A percentile compares a stretch with the other conserved stretches of the same genome.
Evolutionary conservation across 2,329 filamentous ascomycete species (phyloP).

Genomic region (Grosmannia huntii): DNA sequence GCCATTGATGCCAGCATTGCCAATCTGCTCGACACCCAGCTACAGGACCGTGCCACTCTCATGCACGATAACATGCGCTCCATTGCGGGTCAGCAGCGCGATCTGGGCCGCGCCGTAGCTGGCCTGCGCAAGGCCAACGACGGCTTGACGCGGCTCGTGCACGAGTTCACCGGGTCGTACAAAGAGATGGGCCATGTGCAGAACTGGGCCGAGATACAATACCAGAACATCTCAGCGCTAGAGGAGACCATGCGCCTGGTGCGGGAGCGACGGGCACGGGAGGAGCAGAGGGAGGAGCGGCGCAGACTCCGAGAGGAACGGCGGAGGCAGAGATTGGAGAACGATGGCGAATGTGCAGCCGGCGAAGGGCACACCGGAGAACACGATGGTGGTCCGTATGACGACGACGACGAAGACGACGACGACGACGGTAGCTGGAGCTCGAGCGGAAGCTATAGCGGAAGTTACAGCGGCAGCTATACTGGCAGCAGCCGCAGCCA

Average conservation of each 20-base stretch:
- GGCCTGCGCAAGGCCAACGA: constrained; percentile 51
- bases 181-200: constrained; percentile 75
- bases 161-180: constrained; percentile 47
- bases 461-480: constrained; percentile 14
- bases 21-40: constrained; percentile 55
- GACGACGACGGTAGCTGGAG: constrained; percentile 10
- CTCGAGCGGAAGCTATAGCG: constrained; percentile 17
- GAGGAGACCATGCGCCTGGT: constrained; percentile 52
- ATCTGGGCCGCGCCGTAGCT: constrained; percentile 47
- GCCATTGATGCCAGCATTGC: constrained; percentile 52
- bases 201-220: constrained; percentile 78
- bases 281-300: constrained; percentile 7
- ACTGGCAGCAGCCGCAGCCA: constrained; percentile 16
- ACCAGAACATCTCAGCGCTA: constrained; percentile 50
- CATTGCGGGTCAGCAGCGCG: constrained; percentile 54
- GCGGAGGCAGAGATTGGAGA: not conserved
- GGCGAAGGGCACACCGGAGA: not conserved
- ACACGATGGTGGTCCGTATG: not conserved
- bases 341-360: not conserved
- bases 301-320: not conserved
- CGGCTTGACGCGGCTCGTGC: constrained; percentile 50
- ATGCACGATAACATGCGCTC: constrained; percentile 57
- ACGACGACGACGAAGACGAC: not conserved
- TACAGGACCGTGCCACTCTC: constrained; percentile 53
- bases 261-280: constrained; percentile 16